Base-by-base conservation (phyloP, 1,284 basidiomycete species). In the Microbotryum lychnidis-dioicae region DNA sequence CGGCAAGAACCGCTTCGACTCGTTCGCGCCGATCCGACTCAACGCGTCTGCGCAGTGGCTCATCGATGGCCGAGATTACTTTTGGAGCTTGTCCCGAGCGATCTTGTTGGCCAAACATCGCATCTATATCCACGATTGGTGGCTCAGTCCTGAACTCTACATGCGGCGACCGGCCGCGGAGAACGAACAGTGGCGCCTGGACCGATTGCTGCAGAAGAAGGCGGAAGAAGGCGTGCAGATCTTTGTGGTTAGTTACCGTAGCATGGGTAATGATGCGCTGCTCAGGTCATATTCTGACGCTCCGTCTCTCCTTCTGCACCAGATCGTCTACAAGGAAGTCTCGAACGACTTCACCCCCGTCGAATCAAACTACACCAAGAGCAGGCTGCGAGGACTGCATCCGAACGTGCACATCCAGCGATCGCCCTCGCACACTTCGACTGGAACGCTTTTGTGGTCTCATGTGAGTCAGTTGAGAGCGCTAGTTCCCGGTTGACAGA, bases 21-120 rank as follows among this genome's bases (percentile, higher is more conserved):
- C 90, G 69, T 98, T 96, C 76, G 87, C 94, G 3, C 96, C 96
- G 0, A 88, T 97, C 62, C 83, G 94, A 20, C 76, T 90, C 71
- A 93, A 97, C 71, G 93, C 93, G 3, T 87, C 90, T 45, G 89
- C 92, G 0, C 94, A 97, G 72, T 98, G 96, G 96, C 84, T 98
- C 4, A 92, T 97, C n/a, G 96, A 99, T 76, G 96, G 94, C 8
- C 84, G 92, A 20, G 92, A 97, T 74, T 97, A 97, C 73, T 93
- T 91, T 77, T 97, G 92, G 93, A 94, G 94, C 73, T 78, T 98
- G n/a, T 91, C 90, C 37, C 83, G 91, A 53, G 94, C 96, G 0
- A 87, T 98, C 57, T 79, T 89, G 55, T 82, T 96, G 70, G 94
- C 96, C 4, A 87, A 87, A 73, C 89, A 96, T 70, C 83, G 80